Evolutionary conservation across 225 moss, liverwort and hornwort species (phyloP).

Genomic region (Pseudoscleropodium purum): DNA sequence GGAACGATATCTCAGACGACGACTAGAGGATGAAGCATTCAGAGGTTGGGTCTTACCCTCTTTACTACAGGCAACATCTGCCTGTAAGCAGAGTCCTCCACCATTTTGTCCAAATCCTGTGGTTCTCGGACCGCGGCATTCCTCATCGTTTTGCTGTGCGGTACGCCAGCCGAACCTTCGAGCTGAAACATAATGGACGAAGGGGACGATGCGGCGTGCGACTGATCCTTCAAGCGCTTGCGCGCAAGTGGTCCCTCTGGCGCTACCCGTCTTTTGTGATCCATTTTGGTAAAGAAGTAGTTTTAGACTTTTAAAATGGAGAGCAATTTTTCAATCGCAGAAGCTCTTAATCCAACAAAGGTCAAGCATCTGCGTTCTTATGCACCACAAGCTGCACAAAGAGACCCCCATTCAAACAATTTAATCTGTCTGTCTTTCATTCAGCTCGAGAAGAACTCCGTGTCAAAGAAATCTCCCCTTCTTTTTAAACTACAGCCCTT

Average conservation of each 20-base stretch:
- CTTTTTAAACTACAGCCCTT: background rate
- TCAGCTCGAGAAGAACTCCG: background rate
- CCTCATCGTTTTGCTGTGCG: background rate
- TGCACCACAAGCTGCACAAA: background rate
- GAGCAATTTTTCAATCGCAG: background rate
- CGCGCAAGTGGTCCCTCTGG: conserved; percentile 33
- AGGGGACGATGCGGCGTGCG: conserved; percentile 23
- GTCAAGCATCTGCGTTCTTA: background rate
- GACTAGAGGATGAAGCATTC: background rate
- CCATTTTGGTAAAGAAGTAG: conserved; percentile 6
- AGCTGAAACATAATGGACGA: conserved; percentile 16
- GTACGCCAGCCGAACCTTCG: background rate
- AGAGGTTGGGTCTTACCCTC: conserved; percentile 9
- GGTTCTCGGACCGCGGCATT: background rate
- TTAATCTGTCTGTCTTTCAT: background rate
- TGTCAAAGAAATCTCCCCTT: background rate
- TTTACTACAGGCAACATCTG: conserved; percentile 31
- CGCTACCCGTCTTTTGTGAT: conserved; percentile 46
- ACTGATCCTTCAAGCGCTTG: conserved; percentile 56
- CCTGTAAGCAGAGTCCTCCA: conserved; percentile 35
- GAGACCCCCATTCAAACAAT: background rate
- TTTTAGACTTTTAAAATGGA: background rate
- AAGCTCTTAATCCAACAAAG: background rate
- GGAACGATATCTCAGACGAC: background rate
- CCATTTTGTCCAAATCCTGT: conserved; percentile 29